A percentile compares a stretch with the other conserved stretches of the same genome.
Evolutionary conservation across 129 eudicot genomes (phyloP).

Genomic region (Cynara cardunculus): DNA sequence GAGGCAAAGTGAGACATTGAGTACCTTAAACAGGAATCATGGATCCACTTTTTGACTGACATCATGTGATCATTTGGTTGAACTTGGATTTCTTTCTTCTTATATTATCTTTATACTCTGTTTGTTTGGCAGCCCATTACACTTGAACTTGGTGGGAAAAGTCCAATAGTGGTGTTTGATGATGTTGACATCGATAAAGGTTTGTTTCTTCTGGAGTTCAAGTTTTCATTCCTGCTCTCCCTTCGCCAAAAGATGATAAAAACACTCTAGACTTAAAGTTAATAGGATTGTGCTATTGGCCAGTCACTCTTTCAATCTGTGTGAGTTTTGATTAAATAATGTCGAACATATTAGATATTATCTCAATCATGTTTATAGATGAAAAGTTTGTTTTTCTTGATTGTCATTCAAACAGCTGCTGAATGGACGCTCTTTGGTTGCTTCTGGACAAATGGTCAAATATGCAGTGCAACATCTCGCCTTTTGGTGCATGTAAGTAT

Average conservation of each 20-base stretch:
- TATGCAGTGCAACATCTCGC: conserved; percentile 94
- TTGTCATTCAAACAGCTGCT: conserved; percentile 49
- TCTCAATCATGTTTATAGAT: not conserved
- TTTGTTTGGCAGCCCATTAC: conserved; percentile 78
- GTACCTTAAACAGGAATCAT: not conserved
- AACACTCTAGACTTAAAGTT: not conserved
- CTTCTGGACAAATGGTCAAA: conserved; percentile 97
- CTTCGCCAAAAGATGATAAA: not conserved
- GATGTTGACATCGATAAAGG: conserved; percentile 93
- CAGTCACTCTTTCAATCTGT: not conserved
- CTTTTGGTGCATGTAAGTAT: conserved; percentile 76
- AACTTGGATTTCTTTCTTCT: not conserved
- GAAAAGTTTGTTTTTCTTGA: not conserved
- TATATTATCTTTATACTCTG: not conserved
- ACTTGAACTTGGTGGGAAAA: conserved; percentile 98
- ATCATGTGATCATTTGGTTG: not conserved
- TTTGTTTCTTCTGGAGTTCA: conserved; percentile 21
- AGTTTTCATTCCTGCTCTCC: not conserved
- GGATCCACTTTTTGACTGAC: not conserved
- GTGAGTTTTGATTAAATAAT: not conserved
- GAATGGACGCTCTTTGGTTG: conserved; percentile 95
- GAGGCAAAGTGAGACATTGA: not conserved
- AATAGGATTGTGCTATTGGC: not conserved
- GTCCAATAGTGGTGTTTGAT: conserved; percentile 93
- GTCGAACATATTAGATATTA: not conserved